Conservation (phyloP, 805 yeast species). For the Lipomyces sp. region DNA sequence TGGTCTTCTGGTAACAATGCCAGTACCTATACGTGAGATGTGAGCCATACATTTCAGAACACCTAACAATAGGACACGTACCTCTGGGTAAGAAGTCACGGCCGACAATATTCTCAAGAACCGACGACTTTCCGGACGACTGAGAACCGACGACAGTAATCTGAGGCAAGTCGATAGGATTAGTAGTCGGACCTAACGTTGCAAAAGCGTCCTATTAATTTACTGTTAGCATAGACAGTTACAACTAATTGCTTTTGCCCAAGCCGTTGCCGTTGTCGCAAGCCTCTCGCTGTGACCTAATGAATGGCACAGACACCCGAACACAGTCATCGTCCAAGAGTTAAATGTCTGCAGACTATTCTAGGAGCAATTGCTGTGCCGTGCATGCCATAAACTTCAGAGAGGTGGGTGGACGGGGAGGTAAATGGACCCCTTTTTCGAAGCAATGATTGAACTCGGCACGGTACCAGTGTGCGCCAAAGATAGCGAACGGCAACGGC, state of each 20-base stretch:
- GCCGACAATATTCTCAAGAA: conserved; percentile 87
- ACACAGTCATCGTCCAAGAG: not conserved
- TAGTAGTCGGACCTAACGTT: conserved; percentile 88
- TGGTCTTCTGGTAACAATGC: conserved; percentile 90
- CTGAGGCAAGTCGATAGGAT: conserved; percentile 93
- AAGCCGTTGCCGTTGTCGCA: not conserved
- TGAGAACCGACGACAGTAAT: conserved; percentile 96
- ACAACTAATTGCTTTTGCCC: not conserved
- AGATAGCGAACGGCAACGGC: not conserved
- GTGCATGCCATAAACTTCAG: not conserved
- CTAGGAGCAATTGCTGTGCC: not conserved
- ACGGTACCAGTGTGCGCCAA: not conserved
- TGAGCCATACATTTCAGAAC: not conserved
- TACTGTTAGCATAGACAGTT: conserved; percentile 3
- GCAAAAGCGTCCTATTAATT: conserved; percentile 84
- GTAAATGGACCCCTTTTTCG: not conserved
- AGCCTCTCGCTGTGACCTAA: not conserved
- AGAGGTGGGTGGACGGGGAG: not conserved
- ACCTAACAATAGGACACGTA: conserved; percentile 38
- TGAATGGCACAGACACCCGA: not conserved
- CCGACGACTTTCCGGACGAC: conserved; percentile 87
- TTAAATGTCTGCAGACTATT: not conserved
- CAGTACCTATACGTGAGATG: conserved; percentile 53
- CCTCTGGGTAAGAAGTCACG: conserved; percentile 91
- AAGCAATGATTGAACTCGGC: too few species aligned